A percentile compares a stretch with the other conserved stretches of the same genome.
Evolutionary conservation across 495 filamentous ascomycete species (phyloP).

Genomic region (Tricharina praecox): DNA sequence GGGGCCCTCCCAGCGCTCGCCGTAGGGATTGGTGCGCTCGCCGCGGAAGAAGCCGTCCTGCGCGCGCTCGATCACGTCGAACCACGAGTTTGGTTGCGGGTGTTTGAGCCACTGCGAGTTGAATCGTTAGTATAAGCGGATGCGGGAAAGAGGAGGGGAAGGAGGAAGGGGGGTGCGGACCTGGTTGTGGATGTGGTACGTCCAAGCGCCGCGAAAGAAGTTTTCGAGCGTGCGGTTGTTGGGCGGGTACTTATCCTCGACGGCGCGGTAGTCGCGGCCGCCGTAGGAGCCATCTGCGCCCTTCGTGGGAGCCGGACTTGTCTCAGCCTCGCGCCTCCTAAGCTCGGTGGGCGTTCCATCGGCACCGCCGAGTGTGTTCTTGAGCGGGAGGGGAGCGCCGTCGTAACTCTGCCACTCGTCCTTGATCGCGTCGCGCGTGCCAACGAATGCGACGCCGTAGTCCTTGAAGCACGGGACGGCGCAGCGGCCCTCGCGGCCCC

Average conservation of each 20-base stretch:
- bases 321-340: not conserved
- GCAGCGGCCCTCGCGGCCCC: conserved; percentile 35
- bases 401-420: conserved; percentile 40
- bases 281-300: conserved; percentile 25
- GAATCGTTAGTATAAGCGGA: conserved; percentile 7
- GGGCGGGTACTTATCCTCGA: conserved; percentile 35
- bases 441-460: conserved; percentile 36
- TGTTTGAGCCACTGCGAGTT: conserved; percentile 33
- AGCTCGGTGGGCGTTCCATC: not conserved
- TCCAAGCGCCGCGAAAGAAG: conserved; percentile 41
- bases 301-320: conserved; percentile 13
- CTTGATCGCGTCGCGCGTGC: conserved; percentile 28
- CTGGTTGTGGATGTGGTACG: conserved; percentile 44
- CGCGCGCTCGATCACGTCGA: conserved; percentile 37
- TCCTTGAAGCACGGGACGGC: conserved; percentile 39
- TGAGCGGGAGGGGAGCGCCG: conserved; percentile 26
- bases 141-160: not conserved
- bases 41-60: conserved; percentile 38
- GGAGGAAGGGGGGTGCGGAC: conserved; percentile 25
- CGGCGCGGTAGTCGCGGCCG: conserved; percentile 30
- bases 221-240: conserved; percentile 40
- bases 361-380: not conserved
- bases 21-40: conserved; percentile 34
- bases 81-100: conserved; percentile 42
- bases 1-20: conserved; percentile 38